Percentiles rank a stretch among this genome's conserved stretches.
These are phyloP conservation scores for Ligustrum vulgare DNA, from an alignment of 257 asterid species.

Conservation along the genomic window DNA sequence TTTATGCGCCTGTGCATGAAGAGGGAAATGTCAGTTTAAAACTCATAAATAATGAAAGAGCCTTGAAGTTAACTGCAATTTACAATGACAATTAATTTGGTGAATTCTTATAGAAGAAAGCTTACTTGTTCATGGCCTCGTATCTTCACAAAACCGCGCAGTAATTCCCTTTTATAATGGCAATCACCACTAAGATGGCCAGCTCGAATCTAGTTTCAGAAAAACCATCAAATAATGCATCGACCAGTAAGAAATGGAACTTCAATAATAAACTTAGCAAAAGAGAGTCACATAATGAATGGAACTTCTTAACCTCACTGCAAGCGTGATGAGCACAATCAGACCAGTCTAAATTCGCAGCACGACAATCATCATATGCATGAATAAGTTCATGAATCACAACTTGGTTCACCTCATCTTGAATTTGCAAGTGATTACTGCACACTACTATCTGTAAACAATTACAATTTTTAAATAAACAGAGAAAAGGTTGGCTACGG, in stretches of 20 bases:
- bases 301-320: constrained; percentile 58
- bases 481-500: not conserved
- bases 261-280: not conserved
- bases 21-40: too few species aligned
- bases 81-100: not conserved
- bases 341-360: constrained; percentile 78
- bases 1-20: too few species aligned
- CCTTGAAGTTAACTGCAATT: not conserved
- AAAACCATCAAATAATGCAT: not conserved
- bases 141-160: constrained; percentile 65
- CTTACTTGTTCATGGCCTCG: constrained; percentile 82
- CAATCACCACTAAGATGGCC: constrained; percentile 96
- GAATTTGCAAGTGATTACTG: constrained; percentile 66
- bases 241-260: not conserved
- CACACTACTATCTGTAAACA: constrained; percentile 59
- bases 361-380: constrained; percentile 90
- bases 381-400: constrained; percentile 95
- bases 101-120: constrained; percentile 10
- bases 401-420: constrained; percentile 90
- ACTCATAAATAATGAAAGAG: not conserved
- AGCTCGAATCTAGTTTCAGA: constrained; percentile 67
- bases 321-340: constrained; percentile 92
- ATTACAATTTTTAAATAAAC: not conserved
- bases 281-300: not conserved
- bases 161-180: constrained; percentile 79